Evolutionary conservation across 1,139 yeast genomes (phyloP).

Genomic region (Sugiyamaella grinbergsii): DNA sequence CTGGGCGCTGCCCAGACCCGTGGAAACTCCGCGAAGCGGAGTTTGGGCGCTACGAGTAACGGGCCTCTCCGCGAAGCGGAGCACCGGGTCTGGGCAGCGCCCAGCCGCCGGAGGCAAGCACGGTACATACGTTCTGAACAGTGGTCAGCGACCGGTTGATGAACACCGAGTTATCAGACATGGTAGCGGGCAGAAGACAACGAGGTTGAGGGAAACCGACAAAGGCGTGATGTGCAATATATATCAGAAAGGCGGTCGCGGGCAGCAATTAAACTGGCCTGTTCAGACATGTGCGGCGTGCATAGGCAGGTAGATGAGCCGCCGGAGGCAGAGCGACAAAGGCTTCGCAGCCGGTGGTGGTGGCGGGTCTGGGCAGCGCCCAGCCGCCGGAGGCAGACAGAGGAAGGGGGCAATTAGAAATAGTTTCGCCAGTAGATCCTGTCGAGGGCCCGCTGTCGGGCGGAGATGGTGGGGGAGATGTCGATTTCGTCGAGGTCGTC

Average conservation of each 20-base stretch:
- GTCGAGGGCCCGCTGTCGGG: conserved; percentile 11
- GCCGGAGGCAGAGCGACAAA: too few relatives aligned
- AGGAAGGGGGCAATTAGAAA: neutral
- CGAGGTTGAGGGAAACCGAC: too few relatives aligned
- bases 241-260: too few relatives aligned
- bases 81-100: conserved; percentile 4
- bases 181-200: too few relatives aligned
- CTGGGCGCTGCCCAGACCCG: conserved; percentile 9
- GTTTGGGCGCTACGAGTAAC: too few relatives aligned
- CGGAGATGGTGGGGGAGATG: conserved; percentile 7
- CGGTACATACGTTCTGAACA: conserved; percentile 58
- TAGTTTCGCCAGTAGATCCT: conserved; percentile 18
- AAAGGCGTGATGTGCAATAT: too few relatives aligned
- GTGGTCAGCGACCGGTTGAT: conserved; percentile 79
- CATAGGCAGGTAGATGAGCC: too few relatives aligned
- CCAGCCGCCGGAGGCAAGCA: conserved; percentile 6
- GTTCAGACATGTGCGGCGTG: too few relatives aligned
- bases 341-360: too few relatives aligned
- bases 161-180: conserved; percentile 33
- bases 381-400: conserved; percentile 1
- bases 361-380: conserved; percentile 3
- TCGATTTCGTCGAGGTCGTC: conserved; percentile 25
- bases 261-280: too few relatives aligned
- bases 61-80: neutral
- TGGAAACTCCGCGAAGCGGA: too few relatives aligned